phyloP scores from a whole-genome alignment of 2,329 filamentous ascomycete species.

The Dactylellina leptospora region DNA sequence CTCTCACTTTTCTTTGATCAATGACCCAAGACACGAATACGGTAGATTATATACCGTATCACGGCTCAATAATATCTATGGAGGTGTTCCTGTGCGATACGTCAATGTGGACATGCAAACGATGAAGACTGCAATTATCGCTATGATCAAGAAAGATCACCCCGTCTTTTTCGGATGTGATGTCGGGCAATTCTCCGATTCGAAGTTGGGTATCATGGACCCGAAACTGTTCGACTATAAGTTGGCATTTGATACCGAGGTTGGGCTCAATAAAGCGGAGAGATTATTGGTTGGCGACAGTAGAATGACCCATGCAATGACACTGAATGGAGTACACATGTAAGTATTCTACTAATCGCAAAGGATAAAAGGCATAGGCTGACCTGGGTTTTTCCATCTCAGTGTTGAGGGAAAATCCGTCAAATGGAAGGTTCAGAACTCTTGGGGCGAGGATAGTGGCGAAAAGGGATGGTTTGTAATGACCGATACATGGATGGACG shows the following conservation, averaged over 20 bases:
- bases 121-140: slow-evolving; percentile 77
- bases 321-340: slow-evolving; percentile 80
- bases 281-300: slow-evolving; percentile 77
- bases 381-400: background rate
- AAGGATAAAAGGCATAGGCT: background rate
- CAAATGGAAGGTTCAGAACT: slow-evolving; percentile 87
- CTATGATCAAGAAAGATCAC: slow-evolving; percentile 78
- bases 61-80: slow-evolving; percentile 81
- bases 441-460: slow-evolving; percentile 76
- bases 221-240: slow-evolving; percentile 78
- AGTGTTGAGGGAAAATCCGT: slow-evolving; percentile 72
- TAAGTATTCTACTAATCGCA: slow-evolving; percentile 1
- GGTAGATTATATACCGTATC: slow-evolving; percentile 77
- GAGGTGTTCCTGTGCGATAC: slow-evolving; percentile 78
- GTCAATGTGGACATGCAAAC: slow-evolving; percentile 79
- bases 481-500: slow-evolving; percentile 72
- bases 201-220: slow-evolving; percentile 78
- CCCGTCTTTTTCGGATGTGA: slow-evolving; percentile 91
- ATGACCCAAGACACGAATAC: slow-evolving; percentile 82
- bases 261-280: slow-evolving; percentile 79
- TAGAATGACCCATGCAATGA: slow-evolving; percentile 92
- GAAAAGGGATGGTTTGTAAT: slow-evolving; percentile 89
- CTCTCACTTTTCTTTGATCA: slow-evolving; percentile 74
- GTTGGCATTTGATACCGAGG: slow-evolving; percentile 79
- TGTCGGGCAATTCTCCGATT: slow-evolving; percentile 82